phyloP scores from a whole-genome alignment of 2,329 filamentous ascomycete species.

The Penicillium sp. region DNA sequence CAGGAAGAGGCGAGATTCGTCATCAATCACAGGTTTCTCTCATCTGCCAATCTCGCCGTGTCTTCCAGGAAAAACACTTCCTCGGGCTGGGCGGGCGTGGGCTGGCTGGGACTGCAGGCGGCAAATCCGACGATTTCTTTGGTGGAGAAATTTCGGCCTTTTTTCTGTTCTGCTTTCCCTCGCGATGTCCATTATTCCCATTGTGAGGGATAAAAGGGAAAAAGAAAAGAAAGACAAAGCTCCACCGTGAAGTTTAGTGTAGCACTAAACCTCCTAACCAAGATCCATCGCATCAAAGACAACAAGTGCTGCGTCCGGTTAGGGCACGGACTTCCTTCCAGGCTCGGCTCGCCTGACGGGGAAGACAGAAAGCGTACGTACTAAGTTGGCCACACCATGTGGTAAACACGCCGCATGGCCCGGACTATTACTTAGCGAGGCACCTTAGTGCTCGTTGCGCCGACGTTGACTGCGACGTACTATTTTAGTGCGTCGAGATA shows the following conservation, averaged over 20 bases:
- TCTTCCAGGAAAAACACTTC: not conserved
- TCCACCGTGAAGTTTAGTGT: not conserved
- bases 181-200: not conserved
- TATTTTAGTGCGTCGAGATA: not conserved
- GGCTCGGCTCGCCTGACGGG: not conserved
- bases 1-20: not conserved
- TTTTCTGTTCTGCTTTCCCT: not conserved
- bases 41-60: not conserved
- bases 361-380: not conserved
- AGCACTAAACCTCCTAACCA: not conserved
- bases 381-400: slow-evolving; percentile 1
- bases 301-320: no score
- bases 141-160: not conserved
- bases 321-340: slow-evolving; percentile 1
- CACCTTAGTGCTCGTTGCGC: not conserved
- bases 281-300: not conserved
- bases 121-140: not conserved
- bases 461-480: not conserved
- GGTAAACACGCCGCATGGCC: slow-evolving; percentile 8
- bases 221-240: slow-evolving; percentile 6
- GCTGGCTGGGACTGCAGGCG: not conserved
- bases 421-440: not conserved
- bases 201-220: not conserved
- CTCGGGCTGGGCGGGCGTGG: not conserved
- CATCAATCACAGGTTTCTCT: not conserved